phyloP scores from a whole-genome alignment of 352 stramenopile genomes.

The Globisporangium apiculatum region DNA sequence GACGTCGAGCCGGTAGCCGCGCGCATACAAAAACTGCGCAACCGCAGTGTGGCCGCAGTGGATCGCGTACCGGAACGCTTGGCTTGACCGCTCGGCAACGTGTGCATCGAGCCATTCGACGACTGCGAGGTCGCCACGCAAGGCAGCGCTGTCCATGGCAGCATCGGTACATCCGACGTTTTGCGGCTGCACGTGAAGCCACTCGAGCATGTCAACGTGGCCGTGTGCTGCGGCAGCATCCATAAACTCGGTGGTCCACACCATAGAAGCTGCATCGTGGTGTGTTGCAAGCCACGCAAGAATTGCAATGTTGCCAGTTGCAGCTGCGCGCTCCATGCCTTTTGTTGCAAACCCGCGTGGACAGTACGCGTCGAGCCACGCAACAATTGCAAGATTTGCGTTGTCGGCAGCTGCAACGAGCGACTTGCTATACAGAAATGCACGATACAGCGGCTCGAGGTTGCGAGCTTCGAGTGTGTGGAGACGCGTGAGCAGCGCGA shows the following conservation, averaged over 20 bases:
- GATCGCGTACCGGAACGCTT: constrained; percentile 8
- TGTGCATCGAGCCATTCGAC: constrained; percentile 16
- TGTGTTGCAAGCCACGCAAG: constrained; percentile 8
- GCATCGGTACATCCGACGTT: constrained; percentile 11
- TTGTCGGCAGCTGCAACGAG: constrained; percentile 8
- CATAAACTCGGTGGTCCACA: constrained; percentile 10
- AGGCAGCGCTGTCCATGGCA: constrained; percentile 18
- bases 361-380: constrained; percentile 16
- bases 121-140: constrained; percentile 14
- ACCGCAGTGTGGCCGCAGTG: constrained; percentile 10
- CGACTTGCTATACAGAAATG: constrained; percentile 5
- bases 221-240: constrained; percentile 7
- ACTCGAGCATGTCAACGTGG: constrained; percentile 12
- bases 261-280: constrained; percentile 4
- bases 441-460: constrained; percentile 7
- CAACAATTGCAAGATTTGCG: constrained; percentile 10
- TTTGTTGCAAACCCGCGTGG: constrained; percentile 5
- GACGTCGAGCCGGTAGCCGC: constrained; percentile 2
- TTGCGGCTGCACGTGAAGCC: constrained; percentile 8
- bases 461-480: constrained; percentile 1
- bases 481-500: constrained; percentile 8
- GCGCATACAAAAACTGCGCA: constrained; percentile 10
- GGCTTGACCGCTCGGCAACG: constrained; percentile 5
- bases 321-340: constrained; percentile 12
- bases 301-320: constrained; percentile 4